Conservation (phyloP, 2,329 filamentous ascomycete genomes). For the Didymosphaeria variabile region DNA sequence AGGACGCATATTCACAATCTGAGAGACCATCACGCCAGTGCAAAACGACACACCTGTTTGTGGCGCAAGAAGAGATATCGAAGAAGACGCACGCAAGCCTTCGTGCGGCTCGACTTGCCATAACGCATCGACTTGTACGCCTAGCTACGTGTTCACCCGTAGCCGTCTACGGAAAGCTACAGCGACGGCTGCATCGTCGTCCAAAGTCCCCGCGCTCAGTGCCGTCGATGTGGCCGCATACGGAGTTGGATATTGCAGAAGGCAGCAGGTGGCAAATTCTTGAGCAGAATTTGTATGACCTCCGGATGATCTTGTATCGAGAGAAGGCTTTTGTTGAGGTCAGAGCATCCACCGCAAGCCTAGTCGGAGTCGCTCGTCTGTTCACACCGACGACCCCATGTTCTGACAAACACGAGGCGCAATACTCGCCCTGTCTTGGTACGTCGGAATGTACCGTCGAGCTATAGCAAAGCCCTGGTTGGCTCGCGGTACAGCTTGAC, state of each 20-base stretch:
- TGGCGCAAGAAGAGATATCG: slow-evolving; percentile 7
- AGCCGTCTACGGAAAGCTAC: slow-evolving; percentile 20
- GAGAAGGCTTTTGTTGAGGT: not conserved
- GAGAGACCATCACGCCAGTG: not conserved
- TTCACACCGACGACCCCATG: not conserved
- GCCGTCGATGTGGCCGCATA: not conserved
- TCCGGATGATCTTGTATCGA: not conserved
- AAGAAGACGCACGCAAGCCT: not conserved
- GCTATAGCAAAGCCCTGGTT: not conserved
- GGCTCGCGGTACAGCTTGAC: not conserved
- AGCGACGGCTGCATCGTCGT: slow-evolving; percentile 13
- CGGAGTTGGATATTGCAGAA: not conserved
- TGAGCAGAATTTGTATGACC: not conserved
- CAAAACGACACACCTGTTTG: not conserved
- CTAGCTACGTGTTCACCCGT: slow-evolving; percentile 16
- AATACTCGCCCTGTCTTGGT: not conserved
- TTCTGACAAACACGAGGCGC: not conserved
- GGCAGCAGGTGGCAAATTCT: not conserved
- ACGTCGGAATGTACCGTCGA: not conserved
- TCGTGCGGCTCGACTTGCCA: not conserved
- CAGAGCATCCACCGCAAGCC: not conserved
- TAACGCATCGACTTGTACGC: slow-evolving; percentile 13
- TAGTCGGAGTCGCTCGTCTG: not conserved
- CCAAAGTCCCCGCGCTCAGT: slow-evolving; percentile 1
- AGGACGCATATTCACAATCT: not conserved